These are phyloP conservation scores for Aspergillus ellipticus DNA, from an alignment of 495 filamentous ascomycete genomes.

Conservation along the genomic window DNA sequence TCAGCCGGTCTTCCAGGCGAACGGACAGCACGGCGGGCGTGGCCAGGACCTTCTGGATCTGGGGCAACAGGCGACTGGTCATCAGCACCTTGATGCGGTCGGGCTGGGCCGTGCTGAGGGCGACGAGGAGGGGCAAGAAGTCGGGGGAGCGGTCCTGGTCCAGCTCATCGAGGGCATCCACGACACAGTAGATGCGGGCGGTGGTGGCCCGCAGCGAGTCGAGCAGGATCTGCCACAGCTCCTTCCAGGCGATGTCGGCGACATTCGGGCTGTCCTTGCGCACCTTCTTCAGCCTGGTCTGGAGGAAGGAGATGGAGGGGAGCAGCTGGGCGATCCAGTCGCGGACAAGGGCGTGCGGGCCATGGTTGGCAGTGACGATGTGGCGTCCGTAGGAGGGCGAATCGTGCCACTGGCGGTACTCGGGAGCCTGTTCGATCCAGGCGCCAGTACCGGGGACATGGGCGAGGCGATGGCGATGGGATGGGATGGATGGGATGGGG, in stretches of 20 bases:
- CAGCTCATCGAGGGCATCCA: constrained; percentile 50
- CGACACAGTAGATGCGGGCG: constrained; percentile 39
- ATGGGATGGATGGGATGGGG: too few species aligned
- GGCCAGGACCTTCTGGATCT: constrained; percentile 3
- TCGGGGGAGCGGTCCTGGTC: constrained; percentile 28
- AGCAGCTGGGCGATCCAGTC: constrained; percentile 46
- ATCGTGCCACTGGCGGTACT: too few species aligned
- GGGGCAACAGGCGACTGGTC: constrained; percentile 36
- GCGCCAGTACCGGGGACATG: too few species aligned
- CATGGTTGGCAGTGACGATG: constrained; percentile 48
- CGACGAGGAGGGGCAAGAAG: constrained; percentile 28
- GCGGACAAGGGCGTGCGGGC: constrained; percentile 32
- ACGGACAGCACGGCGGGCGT: constrained; percentile 17
- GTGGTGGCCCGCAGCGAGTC: constrained; percentile 19
- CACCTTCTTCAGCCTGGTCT: constrained; percentile 19
- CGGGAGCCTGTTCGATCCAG: too few species aligned
- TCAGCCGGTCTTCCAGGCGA: constrained; percentile 26
- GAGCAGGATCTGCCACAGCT: constrained; percentile 22
- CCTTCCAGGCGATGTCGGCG: constrained; percentile 13
- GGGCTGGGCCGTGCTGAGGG: constrained; percentile 31
- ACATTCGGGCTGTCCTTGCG: too few species aligned
- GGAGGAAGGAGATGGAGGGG: constrained; percentile 32
- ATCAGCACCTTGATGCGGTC: constrained; percentile 34
- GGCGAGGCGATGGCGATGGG: background rate
- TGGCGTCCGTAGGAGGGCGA: constrained; percentile 23